Percentiles rank a stretch among this genome's conserved stretches.
These are phyloP conservation scores for Epichloe aotearoae DNA, from an alignment of 2,329 filamentous ascomycete genomes.

Conservation along the genomic window DNA sequence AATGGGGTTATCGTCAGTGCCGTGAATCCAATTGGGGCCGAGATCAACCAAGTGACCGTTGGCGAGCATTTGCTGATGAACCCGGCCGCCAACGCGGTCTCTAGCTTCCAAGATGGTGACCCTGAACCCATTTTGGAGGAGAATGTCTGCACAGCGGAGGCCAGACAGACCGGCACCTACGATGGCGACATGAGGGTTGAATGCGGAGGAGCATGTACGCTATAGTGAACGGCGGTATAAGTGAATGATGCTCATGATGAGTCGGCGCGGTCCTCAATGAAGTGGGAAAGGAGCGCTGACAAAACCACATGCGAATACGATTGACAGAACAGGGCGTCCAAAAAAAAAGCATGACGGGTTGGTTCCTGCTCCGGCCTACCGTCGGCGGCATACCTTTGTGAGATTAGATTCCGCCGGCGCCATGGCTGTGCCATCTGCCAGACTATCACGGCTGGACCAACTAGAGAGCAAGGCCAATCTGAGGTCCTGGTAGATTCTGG, in stretches of 20 bases:
- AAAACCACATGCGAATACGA: background rate
- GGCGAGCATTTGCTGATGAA: constrained; percentile 36
- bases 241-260: background rate
- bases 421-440: constrained; percentile 17
- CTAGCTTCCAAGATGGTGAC: constrained; percentile 60
- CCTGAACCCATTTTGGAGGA: constrained; percentile 49
- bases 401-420: constrained; percentile 19
- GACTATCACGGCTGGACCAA: constrained; percentile 19
- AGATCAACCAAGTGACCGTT: constrained; percentile 39
- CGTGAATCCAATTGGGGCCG: constrained; percentile 73
- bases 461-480: constrained; percentile 26
- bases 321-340: background rate
- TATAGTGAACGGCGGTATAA: constrained; percentile 3
- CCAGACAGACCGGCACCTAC: constrained; percentile 59
- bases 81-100: constrained; percentile 51
- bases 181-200: constrained; percentile 46
- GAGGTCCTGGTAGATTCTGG: constrained; percentile 37
- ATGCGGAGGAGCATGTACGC: constrained; percentile 8
- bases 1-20: constrained; percentile 58
- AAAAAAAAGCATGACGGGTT: background rate
- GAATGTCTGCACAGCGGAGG: constrained; percentile 55
- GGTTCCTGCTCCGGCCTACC: background rate
- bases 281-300: background rate
- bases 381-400: constrained; percentile 20
- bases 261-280: background rate